Conservation (phyloP, 1,284 basidiomycete species). For the Rhodotorula sp. region DNA sequence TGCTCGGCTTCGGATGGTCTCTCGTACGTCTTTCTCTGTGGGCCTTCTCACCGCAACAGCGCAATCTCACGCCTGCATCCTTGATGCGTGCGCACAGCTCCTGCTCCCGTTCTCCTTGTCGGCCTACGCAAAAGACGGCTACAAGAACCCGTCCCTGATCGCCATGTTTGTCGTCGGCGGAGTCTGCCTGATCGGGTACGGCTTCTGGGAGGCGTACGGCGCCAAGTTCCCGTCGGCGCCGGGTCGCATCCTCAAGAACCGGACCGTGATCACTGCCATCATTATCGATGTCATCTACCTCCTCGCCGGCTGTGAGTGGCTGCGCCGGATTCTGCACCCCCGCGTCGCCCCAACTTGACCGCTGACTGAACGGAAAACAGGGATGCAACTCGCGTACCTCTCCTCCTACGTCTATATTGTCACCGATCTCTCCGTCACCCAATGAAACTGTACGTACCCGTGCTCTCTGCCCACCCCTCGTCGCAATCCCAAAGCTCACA, state of each 20-base stretch:
- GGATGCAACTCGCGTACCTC: conserved; percentile 29
- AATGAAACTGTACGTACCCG: not conserved
- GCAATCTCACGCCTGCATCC: no score
- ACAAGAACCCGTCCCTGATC: conserved; percentile 34
- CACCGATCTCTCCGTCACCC: conserved; percentile 27
- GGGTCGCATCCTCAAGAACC: conserved; percentile 23
- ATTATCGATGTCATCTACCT: conserved; percentile 34
- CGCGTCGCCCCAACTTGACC: no score
- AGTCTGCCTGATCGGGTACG: conserved; percentile 22
- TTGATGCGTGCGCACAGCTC: conserved; percentile 9
- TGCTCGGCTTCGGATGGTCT: conserved; percentile 37
- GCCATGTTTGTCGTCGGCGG: conserved; percentile 38
- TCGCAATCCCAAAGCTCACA: no score
- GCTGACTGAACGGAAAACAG: no score
- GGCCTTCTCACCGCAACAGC: not conserved
- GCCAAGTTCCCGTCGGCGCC: conserved; percentile 31
- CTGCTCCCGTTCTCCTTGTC: conserved; percentile 38
- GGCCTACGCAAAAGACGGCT: conserved; percentile 30
- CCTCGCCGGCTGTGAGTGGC: conserved; percentile 11
- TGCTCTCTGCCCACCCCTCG: not conserved
- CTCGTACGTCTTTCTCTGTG: conserved; percentile 8
- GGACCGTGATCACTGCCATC: conserved; percentile 21
- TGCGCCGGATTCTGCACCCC: no score
- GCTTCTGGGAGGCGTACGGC: conserved; percentile 28
- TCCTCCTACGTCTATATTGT: conserved; percentile 46